A percentile compares a stretch with the other conserved stretches of the same genome.
These are phyloP conservation scores for Ceratocystis lukuohia DNA, from an alignment of 2,329 filamentous ascomycete species.

Conservation along the genomic window DNA sequence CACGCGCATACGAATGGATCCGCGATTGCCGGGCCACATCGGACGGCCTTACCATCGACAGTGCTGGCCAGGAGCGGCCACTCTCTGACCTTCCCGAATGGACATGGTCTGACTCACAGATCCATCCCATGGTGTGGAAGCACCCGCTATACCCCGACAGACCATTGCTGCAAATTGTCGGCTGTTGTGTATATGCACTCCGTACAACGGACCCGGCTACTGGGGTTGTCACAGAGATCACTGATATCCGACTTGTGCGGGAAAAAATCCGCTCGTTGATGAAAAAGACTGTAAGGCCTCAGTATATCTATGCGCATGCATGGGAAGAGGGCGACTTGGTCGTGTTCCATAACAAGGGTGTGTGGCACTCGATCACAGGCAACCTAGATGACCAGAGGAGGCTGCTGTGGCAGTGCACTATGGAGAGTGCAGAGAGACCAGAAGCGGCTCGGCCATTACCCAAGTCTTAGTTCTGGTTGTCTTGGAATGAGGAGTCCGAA, in stretches of 20 bases:
- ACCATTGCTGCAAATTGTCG: slow-evolving; percentile 16
- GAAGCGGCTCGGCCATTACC: slow-evolving; percentile 10
- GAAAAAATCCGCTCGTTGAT: slow-evolving; percentile 15
- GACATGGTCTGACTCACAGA: slow-evolving; percentile 17
- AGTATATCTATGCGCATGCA: slow-evolving; percentile 26
- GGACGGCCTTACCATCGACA: slow-evolving; percentile 16
- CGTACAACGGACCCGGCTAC: slow-evolving; percentile 15
- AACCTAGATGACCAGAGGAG: slow-evolving; percentile 22
- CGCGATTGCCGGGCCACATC: slow-evolving; percentile 15
- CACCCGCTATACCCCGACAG: slow-evolving; percentile 10
- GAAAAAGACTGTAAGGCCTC: slow-evolving; percentile 23
- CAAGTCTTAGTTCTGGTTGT: not conserved
- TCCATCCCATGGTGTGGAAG: slow-evolving; percentile 19
- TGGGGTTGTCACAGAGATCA: slow-evolving; percentile 12
- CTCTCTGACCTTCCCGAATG: slow-evolving; percentile 12
- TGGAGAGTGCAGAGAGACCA: slow-evolving; percentile 20
- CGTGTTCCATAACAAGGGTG: slow-evolving; percentile 26
- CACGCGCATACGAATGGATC: slow-evolving; percentile 17
- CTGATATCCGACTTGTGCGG: slow-evolving; percentile 14
- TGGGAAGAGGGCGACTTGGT: slow-evolving; percentile 26
- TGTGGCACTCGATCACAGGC: slow-evolving; percentile 26
- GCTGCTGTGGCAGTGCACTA: slow-evolving; percentile 26
- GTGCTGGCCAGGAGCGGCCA: slow-evolving; percentile 10
- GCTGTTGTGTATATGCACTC: slow-evolving; percentile 17
- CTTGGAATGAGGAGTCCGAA: no score